Base-by-base conservation (phyloP, 2,329 filamentous ascomycete species). In the Hyphodiscus sp. region DNA sequence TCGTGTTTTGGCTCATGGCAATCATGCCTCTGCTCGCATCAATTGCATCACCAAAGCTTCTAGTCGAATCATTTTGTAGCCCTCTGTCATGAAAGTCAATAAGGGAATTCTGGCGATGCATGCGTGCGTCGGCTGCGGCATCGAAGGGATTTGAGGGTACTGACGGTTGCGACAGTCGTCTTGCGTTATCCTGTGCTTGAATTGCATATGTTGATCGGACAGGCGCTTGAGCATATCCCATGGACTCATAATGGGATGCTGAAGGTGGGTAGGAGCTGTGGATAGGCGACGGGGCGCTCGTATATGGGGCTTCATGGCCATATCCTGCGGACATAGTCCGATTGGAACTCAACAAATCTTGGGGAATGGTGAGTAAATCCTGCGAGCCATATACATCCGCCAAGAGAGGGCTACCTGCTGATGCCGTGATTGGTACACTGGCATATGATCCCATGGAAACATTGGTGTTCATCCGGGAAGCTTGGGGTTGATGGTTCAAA, bases 21-120 rank as follows among this genome's bases (percentile, higher is more conserved):
- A 96, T 81, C 89, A 97, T 96, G 63, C 91, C 90, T 57, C 94
- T 87, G 69, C 91, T 91, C 20, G 91, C 91, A 69, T 96, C 92
- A 53, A 97, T 83, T 26, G 90, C 89, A 68, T 96, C 92, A 61
- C 86, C 89, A 69, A 91, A 95, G 63, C 85, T 86, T 63, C 86
- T 78, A 52, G 79, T 76, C 48, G 71, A 66, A 70, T 76, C 84
- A 68, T 73, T 81, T 74, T 73, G 80, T 69, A 72, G 76, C 49
- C 81, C 72, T 69, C 82, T 80, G 72, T 79, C 78, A 59, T 68
- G 64, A 69, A 79, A 76, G 81, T 86, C 82, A 85, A 84, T 77
- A 71, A 83, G 73, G 67, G 81, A 80, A 70, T 75, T 80, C 72
- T 78, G 81, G 69, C 75, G 80, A 65, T 79, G 71, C 68, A 59